A percentile compares a stretch with the other conserved stretches of the same genome.
Conservation (phyloP, 257 asterid species). For the Gynochthodes officinalis region DNA sequence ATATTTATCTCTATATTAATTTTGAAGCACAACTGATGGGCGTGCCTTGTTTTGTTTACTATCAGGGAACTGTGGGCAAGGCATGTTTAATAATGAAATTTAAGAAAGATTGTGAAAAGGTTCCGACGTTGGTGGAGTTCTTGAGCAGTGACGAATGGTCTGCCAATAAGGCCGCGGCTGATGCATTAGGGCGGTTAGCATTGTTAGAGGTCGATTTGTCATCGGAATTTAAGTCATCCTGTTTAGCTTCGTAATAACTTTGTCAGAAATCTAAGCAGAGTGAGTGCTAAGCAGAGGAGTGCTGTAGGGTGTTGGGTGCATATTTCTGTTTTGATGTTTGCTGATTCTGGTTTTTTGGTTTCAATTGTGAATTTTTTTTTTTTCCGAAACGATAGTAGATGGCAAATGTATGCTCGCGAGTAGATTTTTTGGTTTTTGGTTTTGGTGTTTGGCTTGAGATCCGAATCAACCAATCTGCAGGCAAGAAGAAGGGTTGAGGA, state of each 20-base stretch:
- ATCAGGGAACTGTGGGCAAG: conserved; percentile 10
- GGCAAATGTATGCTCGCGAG: too few species aligned
- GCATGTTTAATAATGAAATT: neutral
- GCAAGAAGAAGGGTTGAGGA: too few species aligned
- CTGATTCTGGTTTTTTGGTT: too few species aligned
- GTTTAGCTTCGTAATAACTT: conserved; percentile 51
- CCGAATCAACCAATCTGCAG: too few species aligned
- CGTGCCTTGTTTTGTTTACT: neutral
- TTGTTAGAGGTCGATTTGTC: conserved; percentile 38
- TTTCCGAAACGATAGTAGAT: too few species aligned
- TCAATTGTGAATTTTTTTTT: too few species aligned
- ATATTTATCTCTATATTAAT: neutral
- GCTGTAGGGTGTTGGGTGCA: too few species aligned
- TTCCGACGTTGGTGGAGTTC: conserved; percentile 47
- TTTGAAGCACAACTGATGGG: neutral
- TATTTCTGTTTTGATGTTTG: too few species aligned
- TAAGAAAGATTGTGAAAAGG: conserved; percentile 21
- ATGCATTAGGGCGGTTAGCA: conserved; percentile 56
- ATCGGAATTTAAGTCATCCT: conserved; percentile 39
- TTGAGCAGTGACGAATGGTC: conserved; percentile 76
- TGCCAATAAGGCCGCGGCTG: conserved; percentile 77
- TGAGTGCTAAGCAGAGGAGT: too few species aligned
- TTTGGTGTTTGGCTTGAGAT: too few species aligned
- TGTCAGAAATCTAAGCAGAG: too few species aligned
- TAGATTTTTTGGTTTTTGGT: too few species aligned